phyloP scores from a whole-genome alignment of 768 basidiomycete genomes.

The Xerocomus spinulosus region DNA sequence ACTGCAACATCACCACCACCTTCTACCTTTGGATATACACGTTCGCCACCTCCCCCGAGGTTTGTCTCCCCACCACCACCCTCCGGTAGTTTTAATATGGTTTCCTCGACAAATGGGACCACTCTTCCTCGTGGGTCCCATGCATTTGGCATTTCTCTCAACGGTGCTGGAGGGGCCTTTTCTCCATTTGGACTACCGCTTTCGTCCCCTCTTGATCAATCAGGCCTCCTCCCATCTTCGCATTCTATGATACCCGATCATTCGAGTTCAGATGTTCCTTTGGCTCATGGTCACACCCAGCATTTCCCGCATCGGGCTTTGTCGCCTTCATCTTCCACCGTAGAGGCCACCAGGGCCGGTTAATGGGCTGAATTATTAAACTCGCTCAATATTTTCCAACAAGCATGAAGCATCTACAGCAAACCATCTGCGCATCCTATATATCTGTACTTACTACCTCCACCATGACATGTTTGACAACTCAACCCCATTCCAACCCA shows the following conservation, averaged over 20 bases:
- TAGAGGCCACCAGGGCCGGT: constrained; percentile 38
- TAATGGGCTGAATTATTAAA: constrained; percentile 37
- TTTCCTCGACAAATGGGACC: constrained; percentile 24
- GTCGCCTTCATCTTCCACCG: constrained; percentile 36
- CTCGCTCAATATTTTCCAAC: constrained; percentile 35
- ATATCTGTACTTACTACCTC: constrained; percentile 37
- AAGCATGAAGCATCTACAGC: constrained; percentile 39
- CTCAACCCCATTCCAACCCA: constrained; percentile 22
- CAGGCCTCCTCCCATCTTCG: constrained; percentile 25
- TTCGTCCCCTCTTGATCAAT: constrained; percentile 28
- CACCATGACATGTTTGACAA: constrained; percentile 33
- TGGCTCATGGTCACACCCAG: constrained; percentile 33
- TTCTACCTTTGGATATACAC: constrained; percentile 27
- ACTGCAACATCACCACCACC: constrained; percentile 23
- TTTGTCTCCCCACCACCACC: constrained; percentile 33
- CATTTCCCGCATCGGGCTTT: constrained; percentile 37
- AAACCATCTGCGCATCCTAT: constrained; percentile 38
- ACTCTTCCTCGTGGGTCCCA: constrained; percentile 30
- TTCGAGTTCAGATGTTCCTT: constrained; percentile 27
- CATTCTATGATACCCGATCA: constrained; percentile 37
- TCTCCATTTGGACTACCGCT: constrained; percentile 33
- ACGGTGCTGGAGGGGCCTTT: constrained; percentile 22
- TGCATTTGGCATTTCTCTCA: constrained; percentile 30
- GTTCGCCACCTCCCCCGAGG: constrained; percentile 33
- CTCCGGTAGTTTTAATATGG: constrained; percentile 27